Conservation (phyloP, 768 basidiomycete genomes). For the Rhizopogon salebrosus region DNA sequence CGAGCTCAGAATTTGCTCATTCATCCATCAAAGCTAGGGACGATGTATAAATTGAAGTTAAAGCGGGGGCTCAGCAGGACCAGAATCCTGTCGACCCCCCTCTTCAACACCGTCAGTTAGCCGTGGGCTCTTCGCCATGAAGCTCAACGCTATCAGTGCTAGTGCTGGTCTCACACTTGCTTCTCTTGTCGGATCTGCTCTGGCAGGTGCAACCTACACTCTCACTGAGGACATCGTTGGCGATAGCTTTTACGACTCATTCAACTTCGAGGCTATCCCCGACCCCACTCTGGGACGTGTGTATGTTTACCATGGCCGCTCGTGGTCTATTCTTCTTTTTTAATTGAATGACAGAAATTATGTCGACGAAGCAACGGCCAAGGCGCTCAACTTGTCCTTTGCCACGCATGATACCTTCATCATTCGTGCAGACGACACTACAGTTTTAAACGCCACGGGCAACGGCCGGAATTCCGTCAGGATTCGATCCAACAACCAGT, state of each 20-base stretch:
- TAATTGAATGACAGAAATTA: slow-evolving; percentile 15
- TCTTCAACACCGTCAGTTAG: background rate
- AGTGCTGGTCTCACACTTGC: slow-evolving; percentile 7
- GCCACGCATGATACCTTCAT: slow-evolving; percentile 21
- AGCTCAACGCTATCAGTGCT: background rate
- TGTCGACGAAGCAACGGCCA: slow-evolving; percentile 19
- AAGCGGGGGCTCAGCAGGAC: no score
- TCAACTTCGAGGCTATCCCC: slow-evolving; percentile 41
- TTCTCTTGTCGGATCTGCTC: slow-evolving; percentile 6
- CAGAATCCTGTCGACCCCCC: background rate
- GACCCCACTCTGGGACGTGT: slow-evolving; percentile 69
- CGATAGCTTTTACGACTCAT: slow-evolving; percentile 42
- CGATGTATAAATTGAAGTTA: no score
- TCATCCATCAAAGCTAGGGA: no score
- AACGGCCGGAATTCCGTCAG: slow-evolving; percentile 27
- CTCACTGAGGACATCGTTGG: slow-evolving; percentile 42
- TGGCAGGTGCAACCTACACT: slow-evolving; percentile 18
- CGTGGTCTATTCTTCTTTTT: background rate
- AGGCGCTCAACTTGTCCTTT: slow-evolving; percentile 25
- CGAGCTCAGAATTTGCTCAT: no score
- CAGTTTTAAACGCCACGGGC: slow-evolving; percentile 14
- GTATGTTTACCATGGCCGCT: slow-evolving; percentile 30
- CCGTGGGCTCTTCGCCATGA: slow-evolving; percentile 12
- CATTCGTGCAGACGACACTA: slow-evolving; percentile 25
- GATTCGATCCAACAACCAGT: slow-evolving; percentile 17